Conservation (phyloP, 2,329 filamentous ascomycete genomes). For the Penicillium sp. region DNA sequence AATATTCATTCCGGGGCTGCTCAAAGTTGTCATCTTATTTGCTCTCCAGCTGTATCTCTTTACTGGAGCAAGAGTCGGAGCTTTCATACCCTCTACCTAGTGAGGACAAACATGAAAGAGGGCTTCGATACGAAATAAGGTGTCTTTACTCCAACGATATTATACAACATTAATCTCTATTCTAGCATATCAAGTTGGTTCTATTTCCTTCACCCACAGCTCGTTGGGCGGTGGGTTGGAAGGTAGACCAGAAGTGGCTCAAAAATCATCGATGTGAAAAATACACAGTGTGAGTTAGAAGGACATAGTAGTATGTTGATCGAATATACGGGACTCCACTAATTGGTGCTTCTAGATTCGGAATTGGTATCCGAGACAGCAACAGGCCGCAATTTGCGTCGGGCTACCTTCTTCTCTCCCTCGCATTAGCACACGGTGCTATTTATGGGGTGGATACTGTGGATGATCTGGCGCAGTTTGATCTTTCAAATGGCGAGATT, state of each 20-base stretch:
- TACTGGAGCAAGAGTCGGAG: constrained; percentile 4
- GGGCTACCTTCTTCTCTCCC: constrained; percentile 4
- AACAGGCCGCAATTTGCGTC: constrained; percentile 2
- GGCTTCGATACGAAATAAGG: constrained; percentile 3
- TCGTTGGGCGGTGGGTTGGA: not conserved
- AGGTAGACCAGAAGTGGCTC: constrained; percentile 1
- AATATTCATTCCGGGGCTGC: not conserved
- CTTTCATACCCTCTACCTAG: constrained; percentile 4
- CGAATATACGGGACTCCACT: not conserved
- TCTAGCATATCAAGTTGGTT: constrained; percentile 4
- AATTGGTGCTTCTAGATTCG: constrained; percentile 2
- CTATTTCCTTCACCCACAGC: constrained; percentile 1
- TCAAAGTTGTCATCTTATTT: constrained; percentile 1
- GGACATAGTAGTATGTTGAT: not conserved
- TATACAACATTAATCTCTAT: not conserved
- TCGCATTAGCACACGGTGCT: not conserved
- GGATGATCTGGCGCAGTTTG: not conserved
- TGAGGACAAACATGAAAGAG: constrained; percentile 1
- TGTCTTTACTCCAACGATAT: not conserved
- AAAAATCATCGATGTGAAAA: constrained; percentile 1
- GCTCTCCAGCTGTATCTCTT: constrained; percentile 6
- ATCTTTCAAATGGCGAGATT: constrained; percentile 5
- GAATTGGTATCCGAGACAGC: constrained; percentile 3
- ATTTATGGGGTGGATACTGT: not conserved
- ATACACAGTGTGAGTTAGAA: constrained; percentile 1